Base-by-base conservation (phyloP, 176 grass and related monocot genomes). In the Chloris gayana region DNA sequence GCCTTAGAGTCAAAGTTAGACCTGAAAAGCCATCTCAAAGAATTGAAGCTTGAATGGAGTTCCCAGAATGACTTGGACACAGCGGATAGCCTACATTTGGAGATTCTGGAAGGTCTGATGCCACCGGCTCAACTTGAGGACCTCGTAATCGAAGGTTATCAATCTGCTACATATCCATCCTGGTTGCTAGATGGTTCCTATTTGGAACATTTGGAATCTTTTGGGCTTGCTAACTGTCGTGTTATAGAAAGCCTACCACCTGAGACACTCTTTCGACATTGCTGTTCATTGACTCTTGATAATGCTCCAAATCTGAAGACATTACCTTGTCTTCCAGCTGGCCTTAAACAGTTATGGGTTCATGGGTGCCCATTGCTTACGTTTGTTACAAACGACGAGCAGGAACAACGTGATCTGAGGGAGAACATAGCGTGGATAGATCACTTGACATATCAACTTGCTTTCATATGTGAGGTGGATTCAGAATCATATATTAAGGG, bases 181-280 rank as follows among this genome's bases (percentile, higher is more conserved):
- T 85, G 83, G 75, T 73, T 85, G 30, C 5, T 69, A 3, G 19
- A 42, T 8, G 26, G 25, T 64, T 79, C 46, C 0, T 18, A 54
- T 73, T 85, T 79, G 25, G 45, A 79, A 6, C 15, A 59, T 39
- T 39, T 74, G 33, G 51, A 58, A 38, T 2, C 1, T 0, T 58
- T 74, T 58, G 6, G 1, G 5, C 50, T 58, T 35, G 0, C 0
- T 58, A 5, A 26, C 7, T 74, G 72, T 19, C 15, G 33, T 10
- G 14, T 15, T 5, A 0, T 74, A 10, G 51, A 56, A 56, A 29
- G 21, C 2, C 22, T 74, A 39, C 72, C 51, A 0, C 2, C 33
- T 9, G 7, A 58, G 31, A 5, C 33, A 7, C 8, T 74, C 22
- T 34, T 74, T 18, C 51, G 0, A 6, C 8, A 58, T 58, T 74